Conservation (phyloP, 139 green algal genomes). For the Chlamydomonas sp. region DNA sequence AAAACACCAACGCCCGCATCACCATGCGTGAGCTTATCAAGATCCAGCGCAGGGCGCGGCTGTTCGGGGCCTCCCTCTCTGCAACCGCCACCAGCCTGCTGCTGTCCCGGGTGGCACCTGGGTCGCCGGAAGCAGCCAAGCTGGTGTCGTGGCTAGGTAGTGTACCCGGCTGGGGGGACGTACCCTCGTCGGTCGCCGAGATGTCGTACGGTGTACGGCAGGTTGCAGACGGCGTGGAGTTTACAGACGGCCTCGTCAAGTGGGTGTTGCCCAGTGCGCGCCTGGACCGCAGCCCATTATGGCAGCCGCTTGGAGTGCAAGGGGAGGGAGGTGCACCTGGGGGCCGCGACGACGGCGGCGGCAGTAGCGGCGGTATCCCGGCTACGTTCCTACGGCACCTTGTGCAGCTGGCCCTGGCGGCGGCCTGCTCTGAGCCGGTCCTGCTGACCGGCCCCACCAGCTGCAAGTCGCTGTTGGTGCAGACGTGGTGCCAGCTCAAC, state of each 20-base stretch:
- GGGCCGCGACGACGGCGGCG: background rate
- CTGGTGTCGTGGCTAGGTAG: background rate
- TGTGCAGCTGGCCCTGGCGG: slow-evolving; percentile 43
- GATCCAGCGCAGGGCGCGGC: slow-evolving; percentile 28
- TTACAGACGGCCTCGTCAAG: slow-evolving; percentile 5
- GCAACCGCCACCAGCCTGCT: slow-evolving; percentile 42
- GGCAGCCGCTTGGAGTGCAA: background rate
- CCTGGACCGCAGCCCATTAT: background rate
- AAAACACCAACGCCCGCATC: background rate
- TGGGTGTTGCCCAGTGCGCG: background rate
- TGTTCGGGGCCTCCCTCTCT: background rate
- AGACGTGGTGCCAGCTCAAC: slow-evolving; percentile 38
- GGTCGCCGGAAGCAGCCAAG: background rate
- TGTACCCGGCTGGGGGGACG: background rate
- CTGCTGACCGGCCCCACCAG: slow-evolving; percentile 42
- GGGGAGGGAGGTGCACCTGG: background rate
- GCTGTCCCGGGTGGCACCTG: background rate
- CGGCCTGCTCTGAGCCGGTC: slow-evolving; percentile 44
- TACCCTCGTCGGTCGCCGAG: background rate
- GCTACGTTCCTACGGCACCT: slow-evolving; percentile 18
- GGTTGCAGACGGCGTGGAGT: background rate
- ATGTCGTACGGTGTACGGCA: background rate
- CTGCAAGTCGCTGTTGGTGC: slow-evolving; percentile 48
- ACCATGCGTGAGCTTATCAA: slow-evolving; percentile 58
- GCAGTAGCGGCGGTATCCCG: slow-evolving; percentile 11